A percentile compares a stretch with the other conserved stretches of the same genome.
These are phyloP conservation scores for Rhodotorula toruloides DNA, from an alignment of 768 basidiomycete species.

Conservation along the genomic window DNA sequence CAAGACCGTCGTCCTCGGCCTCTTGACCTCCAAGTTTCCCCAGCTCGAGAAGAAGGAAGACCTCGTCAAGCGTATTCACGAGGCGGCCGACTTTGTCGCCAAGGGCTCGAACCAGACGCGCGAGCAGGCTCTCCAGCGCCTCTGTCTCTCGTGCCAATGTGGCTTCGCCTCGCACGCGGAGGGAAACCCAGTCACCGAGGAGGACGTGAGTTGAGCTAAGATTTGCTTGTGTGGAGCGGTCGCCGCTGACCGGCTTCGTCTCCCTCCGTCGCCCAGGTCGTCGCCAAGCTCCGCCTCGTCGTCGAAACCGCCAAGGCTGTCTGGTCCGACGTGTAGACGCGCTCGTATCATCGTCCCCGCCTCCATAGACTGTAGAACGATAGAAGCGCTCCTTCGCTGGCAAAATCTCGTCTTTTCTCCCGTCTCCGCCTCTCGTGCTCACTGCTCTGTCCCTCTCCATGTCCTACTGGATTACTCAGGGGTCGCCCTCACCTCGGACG, in stretches of 20 bases:
- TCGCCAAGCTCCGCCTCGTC: constrained; percentile 32
- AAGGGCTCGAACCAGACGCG: constrained; percentile 51
- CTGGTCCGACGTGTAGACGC: constrained; percentile 24
- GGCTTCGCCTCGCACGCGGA: constrained; percentile 61
- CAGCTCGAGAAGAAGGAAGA: constrained; percentile 56
- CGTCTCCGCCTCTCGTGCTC: too few relatives aligned
- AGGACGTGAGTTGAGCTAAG: constrained; percentile 49
- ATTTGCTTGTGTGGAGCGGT: too few relatives aligned
- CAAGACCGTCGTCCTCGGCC: constrained; percentile 43
- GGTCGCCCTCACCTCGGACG: too few relatives aligned
- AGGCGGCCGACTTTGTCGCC: constrained; percentile 55
- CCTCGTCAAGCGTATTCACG: constrained; percentile 54
- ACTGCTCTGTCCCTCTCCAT: too few relatives aligned
- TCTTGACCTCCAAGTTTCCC: constrained; percentile 42
- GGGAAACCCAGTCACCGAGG: constrained; percentile 54
- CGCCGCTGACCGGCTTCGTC: neutral
- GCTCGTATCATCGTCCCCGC: neutral
- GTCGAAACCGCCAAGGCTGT: constrained; percentile 17
- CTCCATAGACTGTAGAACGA: too few relatives aligned
- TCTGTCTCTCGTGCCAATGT: constrained; percentile 61
- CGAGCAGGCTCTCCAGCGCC: constrained; percentile 52
- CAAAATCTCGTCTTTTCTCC: too few relatives aligned
- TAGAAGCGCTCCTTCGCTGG: too few relatives aligned
- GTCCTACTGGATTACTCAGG: too few relatives aligned
- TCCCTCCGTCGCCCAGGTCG: constrained; percentile 5